A percentile compares a stretch with the other conserved stretches of the same genome.
These are phyloP conservation scores for Venturia carpophila DNA, from an alignment of 2,329 filamentous ascomycete genomes.

Conservation along the genomic window DNA sequence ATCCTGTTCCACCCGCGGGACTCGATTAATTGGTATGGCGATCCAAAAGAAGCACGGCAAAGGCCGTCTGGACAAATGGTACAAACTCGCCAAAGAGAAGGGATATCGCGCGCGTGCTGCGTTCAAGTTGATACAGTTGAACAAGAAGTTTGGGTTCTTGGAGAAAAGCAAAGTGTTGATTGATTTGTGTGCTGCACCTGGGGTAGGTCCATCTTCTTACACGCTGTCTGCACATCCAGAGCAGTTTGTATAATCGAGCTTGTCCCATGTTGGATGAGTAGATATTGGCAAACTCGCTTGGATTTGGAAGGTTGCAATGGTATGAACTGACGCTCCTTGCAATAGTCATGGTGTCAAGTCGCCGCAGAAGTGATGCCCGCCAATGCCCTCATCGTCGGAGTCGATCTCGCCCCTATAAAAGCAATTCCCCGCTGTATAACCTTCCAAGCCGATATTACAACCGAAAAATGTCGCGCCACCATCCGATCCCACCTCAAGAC, in stretches of 20 bases:
- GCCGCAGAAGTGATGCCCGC: constrained; percentile 90
- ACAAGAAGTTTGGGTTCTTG: constrained; percentile 98
- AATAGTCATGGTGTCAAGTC: constrained; percentile 87
- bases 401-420: constrained; percentile 93
- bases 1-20: too few relatives aligned
- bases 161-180: constrained; percentile 93
- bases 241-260: too few relatives aligned
- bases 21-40: constrained; percentile 54
- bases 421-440: constrained; percentile 88
- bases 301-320: background rate
- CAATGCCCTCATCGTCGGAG: constrained; percentile 83
- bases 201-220: constrained; percentile 47
- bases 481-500: constrained; percentile 86
- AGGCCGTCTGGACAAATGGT: constrained; percentile 98
- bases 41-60: constrained; percentile 99
- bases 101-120: constrained; percentile 71
- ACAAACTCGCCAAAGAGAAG: constrained; percentile 96
- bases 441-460: constrained; percentile 97
- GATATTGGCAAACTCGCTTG: background rate
- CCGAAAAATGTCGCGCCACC: constrained; percentile 87
- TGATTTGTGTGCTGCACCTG: constrained; percentile 95
- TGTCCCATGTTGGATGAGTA: too few relatives aligned
- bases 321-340: background rate
- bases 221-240: background rate
- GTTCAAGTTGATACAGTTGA: constrained; percentile 44